Evolutionary conservation across 495 filamentous ascomycete genomes (phyloP).

Genomic region (Penicillium antarcticum): DNA sequence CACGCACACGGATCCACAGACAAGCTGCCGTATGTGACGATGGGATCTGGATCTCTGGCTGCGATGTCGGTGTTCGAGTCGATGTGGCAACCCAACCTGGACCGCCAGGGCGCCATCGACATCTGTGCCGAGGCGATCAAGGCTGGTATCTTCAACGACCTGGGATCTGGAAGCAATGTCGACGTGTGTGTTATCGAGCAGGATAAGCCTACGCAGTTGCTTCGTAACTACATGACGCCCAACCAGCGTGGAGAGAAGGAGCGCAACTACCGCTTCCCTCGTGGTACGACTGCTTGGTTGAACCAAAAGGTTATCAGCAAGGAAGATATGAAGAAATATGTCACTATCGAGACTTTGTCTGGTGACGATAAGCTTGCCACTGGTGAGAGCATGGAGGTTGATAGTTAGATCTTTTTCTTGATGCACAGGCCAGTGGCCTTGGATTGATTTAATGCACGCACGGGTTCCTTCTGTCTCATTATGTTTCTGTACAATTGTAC

Average conservation of each 20-base stretch:
- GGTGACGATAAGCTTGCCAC: constrained; percentile 53
- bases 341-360: constrained; percentile 81
- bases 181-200: constrained; percentile 92
- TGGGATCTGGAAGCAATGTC: constrained; percentile 96
- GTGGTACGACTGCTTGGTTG: constrained; percentile 87
- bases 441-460: constrained; percentile 20
- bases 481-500: background rate
- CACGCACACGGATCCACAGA: constrained; percentile 98
- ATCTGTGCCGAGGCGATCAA: constrained; percentile 86
- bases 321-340: constrained; percentile 91
- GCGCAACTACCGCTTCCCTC: constrained; percentile 83
- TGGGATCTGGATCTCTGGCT: constrained; percentile 93
- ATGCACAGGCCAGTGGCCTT: constrained; percentile 11
- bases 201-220: constrained; percentile 82
- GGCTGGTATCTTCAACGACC: constrained; percentile 98
- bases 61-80: constrained; percentile 99
- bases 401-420: constrained; percentile 49
- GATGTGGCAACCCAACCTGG: constrained; percentile 80
- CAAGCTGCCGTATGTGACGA: constrained; percentile 98
- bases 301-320: constrained; percentile 91
- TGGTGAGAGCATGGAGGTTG: constrained; percentile 94
- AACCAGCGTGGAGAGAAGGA: constrained; percentile 91
- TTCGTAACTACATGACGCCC: constrained; percentile 86
- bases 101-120: constrained; percentile 75
- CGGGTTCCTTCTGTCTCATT: constrained; percentile 6